Evolutionary conservation across 768 basidiomycete species (phyloP), one percentile per base, ranked within the genome.

Genomic region (Pulveroboletus ravenelii): DNA sequence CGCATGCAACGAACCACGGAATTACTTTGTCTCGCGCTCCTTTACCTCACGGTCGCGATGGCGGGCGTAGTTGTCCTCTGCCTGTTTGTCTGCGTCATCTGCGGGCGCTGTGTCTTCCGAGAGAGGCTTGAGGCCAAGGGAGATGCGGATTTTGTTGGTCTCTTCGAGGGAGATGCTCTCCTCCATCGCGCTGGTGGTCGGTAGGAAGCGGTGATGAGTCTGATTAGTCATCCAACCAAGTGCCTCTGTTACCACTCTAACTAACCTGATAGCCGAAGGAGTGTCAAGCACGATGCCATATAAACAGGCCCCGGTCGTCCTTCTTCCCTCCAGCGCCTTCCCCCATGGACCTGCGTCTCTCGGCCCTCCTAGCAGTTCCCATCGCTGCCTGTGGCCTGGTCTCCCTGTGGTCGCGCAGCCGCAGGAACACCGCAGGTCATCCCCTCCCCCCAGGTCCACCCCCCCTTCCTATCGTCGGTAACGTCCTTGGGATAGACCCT

Each of bases 91-190:
- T 57, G 80, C 84, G 63, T 83, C 81, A 63, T 83, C 75, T n/a
- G 76, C 78, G 8, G 87, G 80, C 14, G 74, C 79, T 37, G 78
- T 74, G 59, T 92, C 89, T 59, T 93, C 93, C 15, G 85, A 87
- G 50, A 98, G 79, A 37, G 96, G 94, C 66, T 93, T 91, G 52
- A 99, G 84, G 56, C 96, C 96, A 35, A 96, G 79, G 5, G 86
- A 87, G 51, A 95, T 82, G 72, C 96, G 91, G 68, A 96, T 89
- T 72, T 89, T 93, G 78, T 94, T 94, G 34, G 93, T 94, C 76
- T 94, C 92, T 63, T 93, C 92, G 64, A 95, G 80, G 63, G 87
- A 89, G 65, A 95, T 87, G 58, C 88, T 85, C 69, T 89, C 82
- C 74, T 91, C 87, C 86, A 89, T 84, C 76, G 79, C 81, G 51